Base-by-base conservation (phyloP, 306 rosid genomes). In the Begonia peltatifolia region DNA sequence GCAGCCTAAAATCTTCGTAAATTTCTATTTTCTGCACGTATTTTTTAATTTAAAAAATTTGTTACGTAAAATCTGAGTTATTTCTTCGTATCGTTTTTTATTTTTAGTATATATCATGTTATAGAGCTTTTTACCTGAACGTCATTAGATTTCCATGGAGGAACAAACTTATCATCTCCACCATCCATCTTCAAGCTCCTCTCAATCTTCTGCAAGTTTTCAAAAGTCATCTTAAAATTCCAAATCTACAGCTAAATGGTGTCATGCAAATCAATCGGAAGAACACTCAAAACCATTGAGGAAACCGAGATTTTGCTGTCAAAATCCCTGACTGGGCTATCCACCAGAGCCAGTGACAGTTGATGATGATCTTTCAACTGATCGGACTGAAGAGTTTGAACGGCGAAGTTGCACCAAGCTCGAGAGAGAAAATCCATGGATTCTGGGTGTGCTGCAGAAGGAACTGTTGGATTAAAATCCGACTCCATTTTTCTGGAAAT, bases 331-430 rank as follows among this genome's bases (percentile, higher is more conserved):
- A 75, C 47, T 1, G 83, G 68, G 60, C 41, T 72, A 16, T 83
- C 88, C 14, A 81, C 2, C 2, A 78, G 66, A 67, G 62, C 68
- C 15, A 83, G n/a, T 20, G 99, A 53, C 58, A 30, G 38, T 60
- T 13, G 1, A 12, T 44, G 48, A 9, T 70, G 75, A 42, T 63
- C 79, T 16, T 63, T 71, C 23, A 71, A 75, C 50, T 59, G 46
- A 23, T 79, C 84, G 14, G 86, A 74, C 15, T 83, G 79, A 12
- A 92, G 71, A 56, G 96, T 56, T 74, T 92, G 94, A 14, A 86
- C 96, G 10, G 96, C 94, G 54, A 86, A 83, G 69, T 79, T 70
- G 70, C 93, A 92, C 96, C 93, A 86, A 12, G 95, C 92, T 50
- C 48, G 71, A 30, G 96, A 86, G 38, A 92, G 82, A 62, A 92